A percentile compares a stretch with the other conserved stretches of the same genome.
Conservation (phyloP, 805 yeast species). For the Metschnikowia similis region DNA sequence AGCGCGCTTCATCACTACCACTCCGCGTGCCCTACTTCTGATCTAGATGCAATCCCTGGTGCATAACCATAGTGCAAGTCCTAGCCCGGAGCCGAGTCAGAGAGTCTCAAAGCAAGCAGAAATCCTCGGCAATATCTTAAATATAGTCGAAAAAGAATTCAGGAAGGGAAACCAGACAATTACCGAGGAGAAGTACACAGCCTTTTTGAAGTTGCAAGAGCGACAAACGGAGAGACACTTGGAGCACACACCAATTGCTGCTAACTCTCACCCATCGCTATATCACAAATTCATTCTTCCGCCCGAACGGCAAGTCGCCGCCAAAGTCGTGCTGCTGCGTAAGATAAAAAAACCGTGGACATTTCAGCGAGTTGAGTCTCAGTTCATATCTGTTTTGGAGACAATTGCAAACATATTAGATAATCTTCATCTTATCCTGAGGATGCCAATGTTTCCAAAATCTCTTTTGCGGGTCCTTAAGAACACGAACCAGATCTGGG, state of each 20-base stretch:
- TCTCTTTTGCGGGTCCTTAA: slow-evolving; percentile 27
- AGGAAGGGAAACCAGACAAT: slow-evolving; percentile 34
- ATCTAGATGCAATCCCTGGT: slow-evolving; percentile 1
- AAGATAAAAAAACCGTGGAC: slow-evolving; percentile 18
- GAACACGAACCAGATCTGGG: slow-evolving; percentile 43
- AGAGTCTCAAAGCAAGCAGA: not conserved
- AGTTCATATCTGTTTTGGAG: slow-evolving; percentile 30
- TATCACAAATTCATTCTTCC: slow-evolving; percentile 29
- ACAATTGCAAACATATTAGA: slow-evolving; percentile 36
- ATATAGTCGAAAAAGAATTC: slow-evolving; percentile 35
- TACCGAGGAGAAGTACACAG: slow-evolving; percentile 33
- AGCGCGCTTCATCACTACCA: not conserved
- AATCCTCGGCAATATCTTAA: slow-evolving; percentile 9
- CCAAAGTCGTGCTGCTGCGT: not conserved
- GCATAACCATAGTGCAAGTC: not conserved
- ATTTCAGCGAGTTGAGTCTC: slow-evolving; percentile 28
- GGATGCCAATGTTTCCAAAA: slow-evolving; percentile 42
- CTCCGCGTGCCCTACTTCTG: not conserved
- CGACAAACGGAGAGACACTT: slow-evolving; percentile 7
- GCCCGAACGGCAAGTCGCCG: slow-evolving; percentile 1
- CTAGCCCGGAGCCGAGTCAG: not conserved
- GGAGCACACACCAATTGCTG: slow-evolving; percentile 22
- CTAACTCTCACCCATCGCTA: slow-evolving; percentile 27
- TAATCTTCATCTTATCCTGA: slow-evolving; percentile 38
- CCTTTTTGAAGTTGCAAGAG: slow-evolving; percentile 25